phyloP scores from a whole-genome alignment of 495 filamentous ascomycete genomes.

The Penicillium robsamsonii region DNA sequence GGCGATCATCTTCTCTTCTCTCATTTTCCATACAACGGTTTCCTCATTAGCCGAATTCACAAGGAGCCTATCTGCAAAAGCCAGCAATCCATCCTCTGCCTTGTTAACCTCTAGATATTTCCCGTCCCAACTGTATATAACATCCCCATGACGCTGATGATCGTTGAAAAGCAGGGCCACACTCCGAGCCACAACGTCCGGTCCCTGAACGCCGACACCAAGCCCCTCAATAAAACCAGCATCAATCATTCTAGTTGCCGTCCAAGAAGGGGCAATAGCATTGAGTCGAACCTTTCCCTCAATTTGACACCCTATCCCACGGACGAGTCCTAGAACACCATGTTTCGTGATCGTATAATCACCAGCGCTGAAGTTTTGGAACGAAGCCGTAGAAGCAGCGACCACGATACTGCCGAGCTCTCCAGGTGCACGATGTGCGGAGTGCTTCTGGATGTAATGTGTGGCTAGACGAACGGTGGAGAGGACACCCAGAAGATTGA shows the following conservation, averaged over 20 bases:
- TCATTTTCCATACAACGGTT: slow-evolving; percentile 13
- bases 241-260: slow-evolving; percentile 34
- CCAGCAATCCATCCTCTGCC: slow-evolving; percentile 26
- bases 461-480: slow-evolving; percentile 40
- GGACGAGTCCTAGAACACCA: slow-evolving; percentile 37
- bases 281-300: slow-evolving; percentile 34
- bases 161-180: slow-evolving; percentile 39
- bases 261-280: slow-evolving; percentile 45
- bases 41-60: slow-evolving; percentile 19
- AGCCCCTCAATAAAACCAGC: slow-evolving; percentile 21
- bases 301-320: slow-evolving; percentile 24
- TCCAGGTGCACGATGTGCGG: slow-evolving; percentile 18
- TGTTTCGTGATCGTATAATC: slow-evolving; percentile 44
- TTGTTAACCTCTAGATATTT: slow-evolving; percentile 41
- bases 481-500: slow-evolving; percentile 44
- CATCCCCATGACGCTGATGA: slow-evolving; percentile 31
- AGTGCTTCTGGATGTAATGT: slow-evolving; percentile 33
- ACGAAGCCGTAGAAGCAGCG: slow-evolving; percentile 36
- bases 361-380: slow-evolving; percentile 36
- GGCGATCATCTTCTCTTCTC: background rate
- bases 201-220: slow-evolving; percentile 28
- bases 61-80: slow-evolving; percentile 11
- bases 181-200: slow-evolving; percentile 38
- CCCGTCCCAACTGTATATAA: slow-evolving; percentile 41
- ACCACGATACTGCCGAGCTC: slow-evolving; percentile 37